These are phyloP conservation scores for Tetramitus jugosus DNA, from an alignment of 208 protist genomes.

Conservation along the genomic window DNA sequence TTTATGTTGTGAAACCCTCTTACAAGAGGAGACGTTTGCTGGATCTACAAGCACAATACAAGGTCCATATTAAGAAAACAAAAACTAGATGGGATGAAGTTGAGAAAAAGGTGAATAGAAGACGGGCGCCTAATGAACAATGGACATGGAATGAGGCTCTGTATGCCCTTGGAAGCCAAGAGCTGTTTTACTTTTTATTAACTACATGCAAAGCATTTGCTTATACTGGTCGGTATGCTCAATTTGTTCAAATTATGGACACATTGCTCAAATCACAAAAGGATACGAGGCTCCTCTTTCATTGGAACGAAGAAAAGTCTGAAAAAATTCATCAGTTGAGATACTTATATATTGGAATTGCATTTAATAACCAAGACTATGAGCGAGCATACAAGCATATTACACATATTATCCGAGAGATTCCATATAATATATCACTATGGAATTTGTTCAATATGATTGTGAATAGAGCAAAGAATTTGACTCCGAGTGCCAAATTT, in stretches of 20 bases:
- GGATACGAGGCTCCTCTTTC: no score
- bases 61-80: background rate
- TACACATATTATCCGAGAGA: background rate
- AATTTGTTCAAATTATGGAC: no score
- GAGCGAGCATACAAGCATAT: background rate
- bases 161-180: background rate
- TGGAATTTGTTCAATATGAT: constrained; percentile 9
- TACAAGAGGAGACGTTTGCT: background rate
- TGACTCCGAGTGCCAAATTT: background rate
- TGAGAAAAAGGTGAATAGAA: no score
- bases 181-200: background rate
- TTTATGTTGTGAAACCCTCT: background rate
- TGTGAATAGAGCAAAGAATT: background rate
- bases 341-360: background rate
- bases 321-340: background rate
- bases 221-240: background rate
- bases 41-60: background rate
- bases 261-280: background rate
- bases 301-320: no score
- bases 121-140: background rate
- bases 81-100: background rate
- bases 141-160: constrained; percentile 9
- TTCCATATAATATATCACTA: background rate
- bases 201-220: background rate
- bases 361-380: background rate